Evolutionary conservation across 768 basidiomycete species (phyloP), one percentile per base, ranked within the genome.

Genomic region (Rhizopogon roseolus): DNA sequence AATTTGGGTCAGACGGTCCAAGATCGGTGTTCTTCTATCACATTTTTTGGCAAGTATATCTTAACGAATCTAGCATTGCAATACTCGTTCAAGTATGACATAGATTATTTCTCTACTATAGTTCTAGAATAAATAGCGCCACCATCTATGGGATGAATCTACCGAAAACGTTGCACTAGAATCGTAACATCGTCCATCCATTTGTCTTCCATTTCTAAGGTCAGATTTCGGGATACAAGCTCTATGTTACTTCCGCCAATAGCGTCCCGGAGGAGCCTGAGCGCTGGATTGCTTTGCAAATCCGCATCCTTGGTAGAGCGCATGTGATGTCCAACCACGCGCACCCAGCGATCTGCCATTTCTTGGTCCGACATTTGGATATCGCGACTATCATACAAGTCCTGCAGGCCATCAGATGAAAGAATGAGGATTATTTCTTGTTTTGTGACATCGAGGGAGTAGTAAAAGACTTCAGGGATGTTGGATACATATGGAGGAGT

Each of bases 141-240:
- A 22, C 45, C 39, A 36, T 16, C 29, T 13, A 38, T 39, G 25
- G 48, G 29, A 5, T n/a, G 10, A 32, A 34, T 27, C 41, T 40
- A 37, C 50, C 43, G 69, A 17, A 74, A 61, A 49, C 67, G 67
- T 52, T 76, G 77, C 46, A 80, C 71, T 19, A 79, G 53, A 25
- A 79, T 66, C 7, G 77, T 79, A 17, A 75, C 71, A 55, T 79
- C 77, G 55, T 79, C 79, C 64, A 79, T 73, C 78, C 77, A 79
- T 52, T 71, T 70, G 38, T 75, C 76, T 52, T 73, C 73, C 71
- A 78, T 78, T 64, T 79, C 79, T 41, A 79, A 66, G 7, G 78
- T 80, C 32, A 79, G 51, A 41, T 71, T 73, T 56, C 71, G 69
- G n/a, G 77, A 79, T 11, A 68, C 71, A 5, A 68, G 63, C 16